Evolutionary conservation across 1,139 yeast genomes (phyloP), one percentile per base, ranked within the genome.

Genomic region (Spathaspora sp.): DNA sequence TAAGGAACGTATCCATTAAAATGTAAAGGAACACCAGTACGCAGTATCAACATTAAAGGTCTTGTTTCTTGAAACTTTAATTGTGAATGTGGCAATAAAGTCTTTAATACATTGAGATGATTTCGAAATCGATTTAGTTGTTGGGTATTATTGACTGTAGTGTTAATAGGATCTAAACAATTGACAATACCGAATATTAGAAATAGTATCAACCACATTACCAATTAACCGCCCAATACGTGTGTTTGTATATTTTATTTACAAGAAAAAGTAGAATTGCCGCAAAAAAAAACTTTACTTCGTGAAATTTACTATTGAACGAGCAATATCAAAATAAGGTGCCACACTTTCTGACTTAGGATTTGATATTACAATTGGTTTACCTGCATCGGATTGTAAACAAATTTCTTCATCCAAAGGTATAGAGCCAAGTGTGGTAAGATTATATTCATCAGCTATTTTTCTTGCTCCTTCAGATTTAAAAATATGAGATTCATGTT

Each of bases 401-500:
- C 90, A 81, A 7, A 89, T 82, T n/a, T 74, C 73, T 42, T 76
- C 83, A 53, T 78, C 76, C 43, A 88, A 66, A 0, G 96, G 96
- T 24, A 88, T 76, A 1, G 84, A 78, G 0, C 87, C 93, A 23
- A 89, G 61, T 0, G 84, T 66, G 1, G 72, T 76, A 20, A 86
- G 59, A 1, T 74, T 71, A 42, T 76, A 68, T 39, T 69, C 71
- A 39, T 70, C 60, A 0, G 93, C 90, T 53, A 82, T 86, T 45
- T 70, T 68, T 4, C 65, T 55, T 0, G 85, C 89, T 1, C 90
- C 91, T 29, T 81, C 84, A 10, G 72, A 63, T 0, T 93, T 96
- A 66, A 89, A 89, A 1, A 89, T 76, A 56, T 86, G 95, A 3
- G 87, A 74, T 53, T 83, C 84, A 54, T 86, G 91, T 44, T 72